phyloP scores from a whole-genome alignment of 106 monocot genomes.

The Dendrobium chrysotoxum region DNA sequence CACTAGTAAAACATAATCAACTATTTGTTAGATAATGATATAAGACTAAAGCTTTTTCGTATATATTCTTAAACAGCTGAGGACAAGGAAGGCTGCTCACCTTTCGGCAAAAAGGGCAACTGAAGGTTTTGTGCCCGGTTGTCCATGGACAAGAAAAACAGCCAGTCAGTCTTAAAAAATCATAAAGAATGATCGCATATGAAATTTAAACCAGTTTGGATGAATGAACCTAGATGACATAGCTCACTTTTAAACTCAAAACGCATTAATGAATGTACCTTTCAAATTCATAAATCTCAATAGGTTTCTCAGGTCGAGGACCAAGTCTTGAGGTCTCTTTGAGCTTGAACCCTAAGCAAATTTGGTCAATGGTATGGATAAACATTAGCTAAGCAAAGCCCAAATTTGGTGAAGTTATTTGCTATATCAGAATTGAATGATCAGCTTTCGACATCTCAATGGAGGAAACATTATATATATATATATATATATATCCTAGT shows the following conservation, averaged over 20 bases:
- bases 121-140: slow-evolving; percentile 30
- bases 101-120: slow-evolving; percentile 98
- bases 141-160: slow-evolving; percentile 18
- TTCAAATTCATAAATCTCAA: slow-evolving; percentile 98
- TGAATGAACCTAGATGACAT: background rate
- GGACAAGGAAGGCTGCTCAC: slow-evolving; percentile 20
- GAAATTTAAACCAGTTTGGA: background rate
- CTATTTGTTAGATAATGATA: background rate
- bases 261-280: slow-evolving; percentile 32
- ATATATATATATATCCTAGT: background rate
- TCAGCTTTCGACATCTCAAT: too few species aligned
- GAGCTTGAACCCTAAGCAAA: slow-evolving; percentile 50
- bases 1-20: background rate
- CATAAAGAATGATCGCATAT: background rate
- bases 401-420: background rate
- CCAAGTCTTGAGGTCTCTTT: slow-evolving; percentile 83
- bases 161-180: slow-evolving; percentile 2
- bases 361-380: background rate
- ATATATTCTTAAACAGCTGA: too few species aligned
- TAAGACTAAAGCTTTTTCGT: background rate
- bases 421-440: background rate
- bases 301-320: slow-evolving; percentile 77
- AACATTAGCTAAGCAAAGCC: background rate
- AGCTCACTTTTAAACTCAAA: background rate
- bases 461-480: too few species aligned